Evolutionary conservation across 2,329 filamentous ascomycete species (phyloP).

Genomic region (Paraphoma chrysanthemicola): DNA sequence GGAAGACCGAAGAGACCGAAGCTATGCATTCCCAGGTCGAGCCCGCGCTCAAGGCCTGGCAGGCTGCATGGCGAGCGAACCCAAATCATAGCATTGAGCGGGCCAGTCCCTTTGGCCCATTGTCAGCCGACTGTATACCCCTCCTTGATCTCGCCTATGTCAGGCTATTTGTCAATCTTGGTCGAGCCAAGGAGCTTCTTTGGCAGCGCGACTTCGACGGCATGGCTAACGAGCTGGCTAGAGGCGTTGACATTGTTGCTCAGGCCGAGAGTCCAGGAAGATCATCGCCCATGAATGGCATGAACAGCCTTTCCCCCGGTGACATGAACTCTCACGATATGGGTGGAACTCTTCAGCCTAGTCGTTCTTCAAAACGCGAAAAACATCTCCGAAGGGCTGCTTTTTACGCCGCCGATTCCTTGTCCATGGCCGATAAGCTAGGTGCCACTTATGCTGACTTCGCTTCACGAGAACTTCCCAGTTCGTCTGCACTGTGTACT

Average conservation of each 20-base stretch:
- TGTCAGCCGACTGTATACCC: conserved; percentile 90
- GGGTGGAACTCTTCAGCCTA: conserved; percentile 31
- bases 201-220: conserved; percentile 94
- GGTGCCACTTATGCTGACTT: conserved; percentile 86
- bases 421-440: conserved; percentile 85
- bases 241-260: conserved; percentile 76
- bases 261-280: conserved; percentile 69
- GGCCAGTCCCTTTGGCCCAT: conserved; percentile 83
- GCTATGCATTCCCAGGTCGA: conserved; percentile 97
- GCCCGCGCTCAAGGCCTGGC: conserved; percentile 92
- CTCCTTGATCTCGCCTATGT: conserved; percentile 92
- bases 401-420: conserved; percentile 90
- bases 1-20: conserved; percentile 91
- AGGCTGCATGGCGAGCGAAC: conserved; percentile 87
- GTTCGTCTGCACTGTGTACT: conserved; percentile 89
- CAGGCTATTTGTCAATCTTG: conserved; percentile 90
- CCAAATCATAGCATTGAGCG: conserved; percentile 83
- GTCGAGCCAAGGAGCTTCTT: conserved; percentile 87
- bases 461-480: conserved; percentile 81
- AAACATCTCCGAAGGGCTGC: conserved; percentile 92
- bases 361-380: conserved; percentile 74
- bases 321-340: conserved; percentile 34
- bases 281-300: conserved; percentile 42
- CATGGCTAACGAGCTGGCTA: conserved; percentile 85
- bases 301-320: conserved; percentile 30